Percentiles rank a stretch among this genome's conserved stretches.
phyloP scores from a whole-genome alignment of 139 green algal genomes.

The Chlamydomonas eustigma region DNA sequence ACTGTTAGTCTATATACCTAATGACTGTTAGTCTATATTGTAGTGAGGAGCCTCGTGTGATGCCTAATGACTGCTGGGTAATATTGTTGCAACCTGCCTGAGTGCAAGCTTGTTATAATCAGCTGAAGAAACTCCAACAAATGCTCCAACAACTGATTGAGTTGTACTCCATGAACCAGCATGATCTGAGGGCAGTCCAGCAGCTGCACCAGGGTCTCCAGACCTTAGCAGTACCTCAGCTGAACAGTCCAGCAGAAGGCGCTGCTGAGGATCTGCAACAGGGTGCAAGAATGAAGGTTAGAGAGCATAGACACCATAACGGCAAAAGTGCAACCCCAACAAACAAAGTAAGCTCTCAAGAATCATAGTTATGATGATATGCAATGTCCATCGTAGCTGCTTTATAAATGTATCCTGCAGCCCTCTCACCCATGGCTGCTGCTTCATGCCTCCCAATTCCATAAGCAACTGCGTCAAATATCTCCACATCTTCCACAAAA shows the following conservation, averaged over 20 bases:
- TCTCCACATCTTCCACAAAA: constrained; percentile 46
- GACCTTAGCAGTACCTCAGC: constrained; percentile 22
- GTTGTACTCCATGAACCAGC: not conserved
- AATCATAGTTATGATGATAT: too few relatives aligned
- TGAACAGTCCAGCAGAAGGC: constrained; percentile 58
- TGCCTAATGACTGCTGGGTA: too few relatives aligned
- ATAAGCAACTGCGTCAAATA: constrained; percentile 71
- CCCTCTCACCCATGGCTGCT: constrained; percentile 50
- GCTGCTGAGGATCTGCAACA: constrained; percentile 76
- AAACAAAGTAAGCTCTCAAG: too few relatives aligned
- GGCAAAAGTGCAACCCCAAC: too few relatives aligned
- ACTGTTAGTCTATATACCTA: constrained; percentile 13
- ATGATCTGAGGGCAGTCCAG: not conserved
- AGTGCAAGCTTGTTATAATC: constrained; percentile 58
- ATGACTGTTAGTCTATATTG: too few relatives aligned
- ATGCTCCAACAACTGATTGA: constrained; percentile 24
- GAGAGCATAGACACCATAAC: too few relatives aligned
- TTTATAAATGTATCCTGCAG: too few relatives aligned
- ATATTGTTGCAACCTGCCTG: constrained; percentile 7
- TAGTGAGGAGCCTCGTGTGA: too few relatives aligned
- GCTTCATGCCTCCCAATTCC: constrained; percentile 61
- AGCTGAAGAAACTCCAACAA: constrained; percentile 54
- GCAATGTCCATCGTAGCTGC: too few relatives aligned
- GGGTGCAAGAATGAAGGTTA: constrained; percentile 1
- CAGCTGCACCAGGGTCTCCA: not conserved